Percentiles rank a stretch among this genome's conserved stretches.
phyloP scores from a whole-genome alignment of 768 basidiomycete genomes.

The Tulasnella sp. region DNA sequence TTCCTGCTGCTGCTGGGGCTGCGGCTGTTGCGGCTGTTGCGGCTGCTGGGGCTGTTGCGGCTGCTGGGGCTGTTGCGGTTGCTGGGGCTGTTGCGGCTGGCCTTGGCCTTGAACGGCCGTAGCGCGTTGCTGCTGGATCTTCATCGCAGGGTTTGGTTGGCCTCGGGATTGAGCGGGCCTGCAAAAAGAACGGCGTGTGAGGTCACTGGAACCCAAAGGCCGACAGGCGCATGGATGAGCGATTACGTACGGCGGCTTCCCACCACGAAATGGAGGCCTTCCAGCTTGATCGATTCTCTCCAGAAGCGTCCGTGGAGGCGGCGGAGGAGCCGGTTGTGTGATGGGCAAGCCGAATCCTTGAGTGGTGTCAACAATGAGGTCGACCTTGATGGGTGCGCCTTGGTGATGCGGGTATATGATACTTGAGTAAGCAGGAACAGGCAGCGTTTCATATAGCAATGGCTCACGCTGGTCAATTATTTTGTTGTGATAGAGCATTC shows the following conservation, averaged over 20 bases:
- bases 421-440: no score
- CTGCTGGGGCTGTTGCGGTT: neutral
- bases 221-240: no score
- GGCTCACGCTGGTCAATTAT: constrained; percentile 13
- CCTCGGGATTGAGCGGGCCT: neutral
- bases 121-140: constrained; percentile 8
- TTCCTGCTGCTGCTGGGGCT: no score
- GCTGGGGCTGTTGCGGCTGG: neutral
- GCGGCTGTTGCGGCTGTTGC: no score
- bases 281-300: neutral
- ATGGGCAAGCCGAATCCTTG: neutral
- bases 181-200: no score
- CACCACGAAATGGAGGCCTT: neutral
- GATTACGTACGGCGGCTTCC: neutral
- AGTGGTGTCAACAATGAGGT: constrained; percentile 6
- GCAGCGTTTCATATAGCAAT: neutral
- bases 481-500: constrained; percentile 10
- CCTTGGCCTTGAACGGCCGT: neutral
- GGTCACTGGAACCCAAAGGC: no score
- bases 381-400: constrained; percentile 2
- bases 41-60: neutral
- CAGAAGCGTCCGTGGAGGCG: constrained; percentile 2
- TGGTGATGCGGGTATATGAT: no score
- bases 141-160: neutral
- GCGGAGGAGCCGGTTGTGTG: neutral